phyloP scores from a whole-genome alignment of 805 yeast species.

The Sungouiozyma ichnusensis region DNA sequence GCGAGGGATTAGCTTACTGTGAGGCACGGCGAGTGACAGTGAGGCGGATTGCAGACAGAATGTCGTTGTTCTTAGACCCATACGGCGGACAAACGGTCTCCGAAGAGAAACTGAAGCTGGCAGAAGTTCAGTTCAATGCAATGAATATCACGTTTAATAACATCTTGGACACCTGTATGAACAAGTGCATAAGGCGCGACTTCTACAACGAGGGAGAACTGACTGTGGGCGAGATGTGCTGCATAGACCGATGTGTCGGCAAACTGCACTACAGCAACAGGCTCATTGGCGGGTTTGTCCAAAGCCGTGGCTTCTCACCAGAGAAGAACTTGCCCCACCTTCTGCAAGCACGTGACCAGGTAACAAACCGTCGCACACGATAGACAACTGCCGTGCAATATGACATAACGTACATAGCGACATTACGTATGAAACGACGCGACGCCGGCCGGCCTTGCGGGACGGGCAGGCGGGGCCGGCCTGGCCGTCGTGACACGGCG shows the following conservation, averaged over 20 bases:
- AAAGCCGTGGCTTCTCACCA: constrained; percentile 37
- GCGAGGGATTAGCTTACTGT: no score
- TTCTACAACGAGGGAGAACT: constrained; percentile 79
- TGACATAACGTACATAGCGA: no score
- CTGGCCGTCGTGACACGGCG: background rate
- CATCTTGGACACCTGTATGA: constrained; percentile 50
- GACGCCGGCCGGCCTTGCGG: background rate
- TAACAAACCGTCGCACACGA: no score
- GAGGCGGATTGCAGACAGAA: no score
- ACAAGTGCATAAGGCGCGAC: constrained; percentile 68
- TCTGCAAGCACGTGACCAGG: background rate
- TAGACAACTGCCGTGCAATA: no score
- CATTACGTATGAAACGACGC: no score
- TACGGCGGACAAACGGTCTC: constrained; percentile 41
- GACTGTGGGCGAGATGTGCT: constrained; percentile 71
- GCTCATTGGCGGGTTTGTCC: constrained; percentile 44
- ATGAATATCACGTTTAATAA: constrained; percentile 44
- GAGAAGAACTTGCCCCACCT: constrained; percentile 33
- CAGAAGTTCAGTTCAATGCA: constrained; percentile 60
- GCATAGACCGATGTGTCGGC: constrained; percentile 78
- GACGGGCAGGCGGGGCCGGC: background rate
- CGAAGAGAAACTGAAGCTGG: constrained; percentile 49
- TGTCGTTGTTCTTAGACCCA: constrained; percentile 53
- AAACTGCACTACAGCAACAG: constrained; percentile 71
- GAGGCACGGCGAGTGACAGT: no score